A percentile compares a stretch with the other conserved stretches of the same genome.
phyloP scores from a whole-genome alignment of 495 filamentous ascomycete species.

The Xylaria nigripes region DNA sequence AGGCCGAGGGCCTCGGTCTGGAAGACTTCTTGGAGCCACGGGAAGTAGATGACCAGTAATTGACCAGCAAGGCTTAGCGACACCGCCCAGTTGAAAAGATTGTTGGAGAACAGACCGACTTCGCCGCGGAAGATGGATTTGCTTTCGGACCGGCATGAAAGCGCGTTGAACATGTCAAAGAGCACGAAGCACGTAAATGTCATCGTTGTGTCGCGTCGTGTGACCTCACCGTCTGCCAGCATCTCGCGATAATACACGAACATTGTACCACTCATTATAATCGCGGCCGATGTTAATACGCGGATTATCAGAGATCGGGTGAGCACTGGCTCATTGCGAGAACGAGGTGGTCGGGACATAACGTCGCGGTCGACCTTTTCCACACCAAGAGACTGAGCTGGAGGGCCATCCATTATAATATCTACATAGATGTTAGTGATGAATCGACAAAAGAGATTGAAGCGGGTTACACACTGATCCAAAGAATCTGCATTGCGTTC shows the following conservation, averaged over 20 bases:
- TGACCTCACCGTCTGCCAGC: constrained; percentile 68
- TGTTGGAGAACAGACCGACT: constrained; percentile 71
- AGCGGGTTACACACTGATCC: constrained; percentile 73
- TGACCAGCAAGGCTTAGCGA: constrained; percentile 76
- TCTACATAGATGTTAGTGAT: constrained; percentile 45
- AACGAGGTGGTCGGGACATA: constrained; percentile 84
- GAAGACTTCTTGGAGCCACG: constrained; percentile 85
- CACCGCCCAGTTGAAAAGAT: constrained; percentile 94
- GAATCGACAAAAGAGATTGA: neutral
- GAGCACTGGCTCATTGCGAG: constrained; percentile 75
- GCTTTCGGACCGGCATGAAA: constrained; percentile 83
- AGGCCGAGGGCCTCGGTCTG: constrained; percentile 82
- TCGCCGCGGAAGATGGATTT: constrained; percentile 86
- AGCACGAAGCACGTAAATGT: constrained; percentile 98
- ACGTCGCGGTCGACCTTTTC: constrained; percentile 92
- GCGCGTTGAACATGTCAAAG: constrained; percentile 98
- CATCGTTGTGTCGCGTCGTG: constrained; percentile 94
- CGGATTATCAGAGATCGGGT: constrained; percentile 72
- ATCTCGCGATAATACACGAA: constrained; percentile 87
- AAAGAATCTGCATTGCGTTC: constrained; percentile 98
- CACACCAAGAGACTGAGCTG: constrained; percentile 92
- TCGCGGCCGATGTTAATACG: constrained; percentile 75
- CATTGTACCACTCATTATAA: constrained; percentile 90
- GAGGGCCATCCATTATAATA: constrained; percentile 98
- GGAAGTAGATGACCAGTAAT: constrained; percentile 84